Conservation (phyloP, 495 filamentous ascomycete genomes). For the Friedmanniomyces endolithicus region DNA sequence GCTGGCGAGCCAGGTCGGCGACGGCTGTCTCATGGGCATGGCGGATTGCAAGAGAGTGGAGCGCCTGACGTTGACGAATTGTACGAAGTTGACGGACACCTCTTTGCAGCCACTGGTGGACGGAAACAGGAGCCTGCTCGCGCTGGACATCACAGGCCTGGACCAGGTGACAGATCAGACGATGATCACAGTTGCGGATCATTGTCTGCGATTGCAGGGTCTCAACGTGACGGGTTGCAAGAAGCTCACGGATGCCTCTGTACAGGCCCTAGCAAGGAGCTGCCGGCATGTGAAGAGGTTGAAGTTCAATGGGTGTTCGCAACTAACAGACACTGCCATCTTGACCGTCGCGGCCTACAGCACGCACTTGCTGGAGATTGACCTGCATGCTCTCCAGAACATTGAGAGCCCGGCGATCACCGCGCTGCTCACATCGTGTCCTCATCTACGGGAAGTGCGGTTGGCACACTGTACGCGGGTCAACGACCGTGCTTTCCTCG, state of each 20-base stretch:
- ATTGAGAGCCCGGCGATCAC: slow-evolving; percentile 74
- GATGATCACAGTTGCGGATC: slow-evolving; percentile 62
- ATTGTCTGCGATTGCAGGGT: slow-evolving; percentile 77
- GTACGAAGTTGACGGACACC: slow-evolving; percentile 67
- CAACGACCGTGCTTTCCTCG: slow-evolving; percentile 73
- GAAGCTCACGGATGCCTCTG: slow-evolving; percentile 71
- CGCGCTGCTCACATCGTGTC: slow-evolving; percentile 58
- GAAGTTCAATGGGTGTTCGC: slow-evolving; percentile 80
- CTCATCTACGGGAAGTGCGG: slow-evolving; percentile 75
- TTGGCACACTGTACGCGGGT: slow-evolving; percentile 73
- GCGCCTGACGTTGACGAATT: slow-evolving; percentile 86
- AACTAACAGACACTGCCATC: slow-evolving; percentile 68
- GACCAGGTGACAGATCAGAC: slow-evolving; percentile 70
- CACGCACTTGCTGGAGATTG: slow-evolving; percentile 87
- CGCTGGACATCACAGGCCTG: slow-evolving; percentile 79
- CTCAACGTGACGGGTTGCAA: slow-evolving; percentile 83
- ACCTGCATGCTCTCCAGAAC: slow-evolving; percentile 72
- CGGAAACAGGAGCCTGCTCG: slow-evolving; percentile 69
- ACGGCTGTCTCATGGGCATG: slow-evolving; percentile 78
- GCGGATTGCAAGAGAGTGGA: slow-evolving; percentile 80
- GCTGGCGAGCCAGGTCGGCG: slow-evolving; percentile 63
- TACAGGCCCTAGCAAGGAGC: slow-evolving; percentile 67
- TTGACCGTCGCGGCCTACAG: slow-evolving; percentile 77
- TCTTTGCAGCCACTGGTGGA: slow-evolving; percentile 70
- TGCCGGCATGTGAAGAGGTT: slow-evolving; percentile 86